Percentiles rank a stretch among this genome's conserved stretches.
These are phyloP conservation scores for Cryptococcus hybrid DNA, from an alignment of 1,284 basidiomycete genomes.

Conservation along the genomic window DNA sequence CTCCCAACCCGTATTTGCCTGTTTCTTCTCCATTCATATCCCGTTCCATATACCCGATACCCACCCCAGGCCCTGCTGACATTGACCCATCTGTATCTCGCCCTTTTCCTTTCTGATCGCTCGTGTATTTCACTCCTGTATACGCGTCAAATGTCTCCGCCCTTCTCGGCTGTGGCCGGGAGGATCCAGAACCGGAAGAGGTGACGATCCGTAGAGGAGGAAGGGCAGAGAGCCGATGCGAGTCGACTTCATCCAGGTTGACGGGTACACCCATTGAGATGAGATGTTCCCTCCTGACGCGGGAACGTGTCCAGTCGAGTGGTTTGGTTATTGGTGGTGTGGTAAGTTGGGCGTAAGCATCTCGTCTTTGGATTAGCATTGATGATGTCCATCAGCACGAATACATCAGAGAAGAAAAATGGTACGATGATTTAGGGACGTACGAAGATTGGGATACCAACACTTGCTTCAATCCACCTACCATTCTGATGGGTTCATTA, in stretches of 20 bases:
- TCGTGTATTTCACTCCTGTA: conserved; percentile 1
- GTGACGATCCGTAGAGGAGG: conserved; percentile 78
- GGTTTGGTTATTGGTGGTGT: conserved; percentile 58
- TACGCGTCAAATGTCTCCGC: conserved; percentile 11
- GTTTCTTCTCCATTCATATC: conserved; percentile 7
- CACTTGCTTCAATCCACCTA: conserved; percentile 73
- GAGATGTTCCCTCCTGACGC: conserved; percentile 80
- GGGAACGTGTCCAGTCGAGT: conserved; percentile 86
- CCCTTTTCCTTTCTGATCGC: conserved; percentile 15
- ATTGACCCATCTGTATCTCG: conserved; percentile 11
- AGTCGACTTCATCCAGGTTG: conserved; percentile 85
- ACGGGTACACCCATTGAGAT: conserved; percentile 87
- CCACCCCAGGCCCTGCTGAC: neutral
- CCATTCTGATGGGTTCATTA: conserved; percentile 71
- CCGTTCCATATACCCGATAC: conserved; percentile 2
- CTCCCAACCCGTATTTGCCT: conserved; percentile 63
- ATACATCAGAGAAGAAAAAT: neutral
- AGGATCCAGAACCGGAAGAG: neutral
- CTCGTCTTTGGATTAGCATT: conserved; percentile 58
- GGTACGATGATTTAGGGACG: conserved; percentile 12
- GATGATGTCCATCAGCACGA: neutral
- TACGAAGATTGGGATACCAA: conserved; percentile 68
- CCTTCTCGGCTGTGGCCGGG: conserved; percentile 5
- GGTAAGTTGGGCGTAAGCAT: conserved; percentile 64
- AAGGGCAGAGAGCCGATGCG: conserved; percentile 64